phyloP scores from a whole-genome alignment of 179 eudicot genomes.

The Pouteria campechiana region DNA sequence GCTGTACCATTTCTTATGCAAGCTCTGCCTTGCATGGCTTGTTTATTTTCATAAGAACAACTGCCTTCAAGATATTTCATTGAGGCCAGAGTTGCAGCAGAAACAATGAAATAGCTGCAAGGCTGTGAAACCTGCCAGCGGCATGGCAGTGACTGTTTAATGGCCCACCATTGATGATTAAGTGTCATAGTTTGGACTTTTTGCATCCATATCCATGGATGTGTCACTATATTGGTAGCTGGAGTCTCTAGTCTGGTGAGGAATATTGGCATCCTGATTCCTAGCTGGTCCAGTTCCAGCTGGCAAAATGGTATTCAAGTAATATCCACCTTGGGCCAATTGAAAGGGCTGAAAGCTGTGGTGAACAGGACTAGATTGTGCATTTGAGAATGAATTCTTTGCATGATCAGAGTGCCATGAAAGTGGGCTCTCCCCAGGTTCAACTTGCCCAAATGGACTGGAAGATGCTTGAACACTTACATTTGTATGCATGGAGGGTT shows the following conservation, averaged over 20 bases:
- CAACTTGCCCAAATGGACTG: constrained; percentile 15
- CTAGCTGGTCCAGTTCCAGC: constrained; percentile 9
- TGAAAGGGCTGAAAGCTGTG: constrained; percentile 71
- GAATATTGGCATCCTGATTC: constrained; percentile 22
- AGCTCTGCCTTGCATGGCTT: no score
- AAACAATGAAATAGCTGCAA: no score
- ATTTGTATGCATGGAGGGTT: constrained; percentile 15
- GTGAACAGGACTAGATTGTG: constrained; percentile 76
- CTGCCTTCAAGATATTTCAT: no score
- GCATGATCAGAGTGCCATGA: constrained; percentile 39
- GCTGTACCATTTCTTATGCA: no score
- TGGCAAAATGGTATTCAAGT: constrained; percentile 17
- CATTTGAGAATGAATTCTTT: constrained; percentile 64
- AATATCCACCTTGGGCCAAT: constrained; percentile 36
- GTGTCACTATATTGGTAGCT: constrained; percentile 38
- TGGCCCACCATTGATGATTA: no score
- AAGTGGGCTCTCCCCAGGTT: constrained; percentile 11
- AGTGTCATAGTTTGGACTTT: constrained; percentile 64
- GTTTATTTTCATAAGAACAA: no score
- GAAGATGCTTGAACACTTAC: constrained; percentile 22
- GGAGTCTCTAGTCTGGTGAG: constrained; percentile 33
- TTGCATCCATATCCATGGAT: constrained; percentile 82
- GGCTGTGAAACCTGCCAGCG: no score
- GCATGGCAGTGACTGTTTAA: no score
- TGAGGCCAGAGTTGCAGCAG: no score